Conservation (phyloP, 345 rosid species). For the Geranium rotundifolium region DNA sequence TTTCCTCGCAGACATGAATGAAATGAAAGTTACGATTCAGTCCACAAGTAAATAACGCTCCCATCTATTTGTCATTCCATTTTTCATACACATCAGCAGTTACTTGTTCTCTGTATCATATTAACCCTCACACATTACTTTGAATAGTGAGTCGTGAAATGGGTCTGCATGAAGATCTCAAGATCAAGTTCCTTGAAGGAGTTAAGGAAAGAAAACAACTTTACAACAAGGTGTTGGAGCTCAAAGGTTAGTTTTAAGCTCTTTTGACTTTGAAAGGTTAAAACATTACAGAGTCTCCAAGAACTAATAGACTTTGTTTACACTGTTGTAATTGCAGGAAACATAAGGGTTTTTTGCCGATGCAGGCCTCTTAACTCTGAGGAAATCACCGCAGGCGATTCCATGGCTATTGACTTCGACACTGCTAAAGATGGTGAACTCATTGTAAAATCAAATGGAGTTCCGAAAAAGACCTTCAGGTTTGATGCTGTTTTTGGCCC, state of each 20-base stretch:
- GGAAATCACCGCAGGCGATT: constrained; percentile 51
- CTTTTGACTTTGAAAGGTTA: constrained; percentile 4
- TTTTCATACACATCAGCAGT: neutral
- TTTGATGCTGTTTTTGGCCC: constrained; percentile 91
- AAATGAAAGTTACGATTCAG: constrained; percentile 33
- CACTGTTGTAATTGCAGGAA: constrained; percentile 44
- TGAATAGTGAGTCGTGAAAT: constrained; percentile 55
- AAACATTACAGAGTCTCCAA: constrained; percentile 3
- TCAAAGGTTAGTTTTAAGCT: constrained; percentile 53
- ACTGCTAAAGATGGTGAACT: constrained; percentile 84
- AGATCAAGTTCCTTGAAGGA: constrained; percentile 52
- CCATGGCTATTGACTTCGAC: constrained; percentile 58
- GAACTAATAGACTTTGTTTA: constrained; percentile 11
- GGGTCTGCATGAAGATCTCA: constrained; percentile 48
- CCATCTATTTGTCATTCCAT: constrained; percentile 2
- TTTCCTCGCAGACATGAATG: constrained; percentile 39
- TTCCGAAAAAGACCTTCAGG: constrained; percentile 63
- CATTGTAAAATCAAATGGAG: constrained; percentile 63
- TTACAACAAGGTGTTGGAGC: constrained; percentile 81
- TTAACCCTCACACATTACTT: constrained; percentile 4
- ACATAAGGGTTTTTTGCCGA: constrained; percentile 90
- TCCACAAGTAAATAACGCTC: constrained; percentile 38
- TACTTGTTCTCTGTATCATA: neutral
- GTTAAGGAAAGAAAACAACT: constrained; percentile 68
- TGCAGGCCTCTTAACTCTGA: constrained; percentile 76